Conservation (phyloP, 768 basidiomycete genomes). For the Lentinula lateritia region DNA sequence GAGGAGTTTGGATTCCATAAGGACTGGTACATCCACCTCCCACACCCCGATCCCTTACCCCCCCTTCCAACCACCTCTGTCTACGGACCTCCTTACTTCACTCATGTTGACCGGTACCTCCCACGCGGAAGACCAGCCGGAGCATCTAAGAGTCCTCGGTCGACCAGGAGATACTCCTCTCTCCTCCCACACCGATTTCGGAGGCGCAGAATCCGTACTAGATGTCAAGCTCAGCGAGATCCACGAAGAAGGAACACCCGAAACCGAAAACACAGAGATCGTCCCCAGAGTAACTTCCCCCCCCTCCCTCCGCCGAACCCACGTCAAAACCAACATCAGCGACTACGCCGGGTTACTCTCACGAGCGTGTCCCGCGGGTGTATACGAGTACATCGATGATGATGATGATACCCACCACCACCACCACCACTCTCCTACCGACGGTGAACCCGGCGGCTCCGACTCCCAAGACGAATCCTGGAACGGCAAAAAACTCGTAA, state of each 20-base stretch:
- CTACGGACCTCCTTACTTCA: conserved; percentile 90
- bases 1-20: conserved; percentile 51
- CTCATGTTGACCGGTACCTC: conserved; percentile 90
- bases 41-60: conserved; percentile 69
- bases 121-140: conserved; percentile 93
- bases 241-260: conserved; percentile 8
- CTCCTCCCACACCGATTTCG: background rate
- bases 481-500: conserved; percentile 84
- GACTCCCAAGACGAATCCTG: too few species aligned
- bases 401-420: too few species aligned
- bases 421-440: too few species aligned
- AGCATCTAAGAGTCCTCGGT: conserved; percentile 68
- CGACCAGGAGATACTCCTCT: background rate
- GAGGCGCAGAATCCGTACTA: conserved; percentile 10
- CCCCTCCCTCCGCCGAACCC: conserved; percentile 39
- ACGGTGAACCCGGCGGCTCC: too few species aligned
- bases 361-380: conserved; percentile 88
- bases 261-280: too few species aligned
- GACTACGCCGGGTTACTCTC: conserved; percentile 88
- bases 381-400: conserved; percentile 92
- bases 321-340: conserved; percentile 69
- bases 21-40: conserved; percentile 88
- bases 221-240: conserved; percentile 18
- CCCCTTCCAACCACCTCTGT: conserved; percentile 79
- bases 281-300: conserved; percentile 1